These are phyloP conservation scores for Huntiella savannae DNA, from an alignment of 2,329 filamentous ascomycete genomes.

Conservation along the genomic window DNA sequence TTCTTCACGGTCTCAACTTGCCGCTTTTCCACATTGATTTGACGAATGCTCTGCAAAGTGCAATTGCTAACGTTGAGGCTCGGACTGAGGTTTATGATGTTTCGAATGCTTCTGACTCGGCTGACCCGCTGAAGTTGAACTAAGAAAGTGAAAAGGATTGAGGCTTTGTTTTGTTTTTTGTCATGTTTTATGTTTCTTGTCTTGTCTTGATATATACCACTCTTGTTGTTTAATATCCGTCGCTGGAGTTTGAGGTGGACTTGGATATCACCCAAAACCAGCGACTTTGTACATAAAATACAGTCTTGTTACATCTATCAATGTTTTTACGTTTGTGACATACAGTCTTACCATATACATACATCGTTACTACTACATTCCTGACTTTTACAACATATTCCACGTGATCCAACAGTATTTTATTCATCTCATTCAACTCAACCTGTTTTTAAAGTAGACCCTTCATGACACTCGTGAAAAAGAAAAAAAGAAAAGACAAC, in stretches of 20 bases:
- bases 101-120: not conserved
- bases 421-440: too few relatives aligned
- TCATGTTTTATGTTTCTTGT: not conserved
- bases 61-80: slow-evolving; percentile 57
- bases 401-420: too few relatives aligned
- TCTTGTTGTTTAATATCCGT: not conserved
- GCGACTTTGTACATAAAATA: too few relatives aligned
- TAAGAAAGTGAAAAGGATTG: slow-evolving; percentile 1
- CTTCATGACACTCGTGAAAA: slow-evolving; percentile 5
- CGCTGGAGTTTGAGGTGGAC: not conserved
- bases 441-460: not conserved
- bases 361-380: too few relatives aligned
- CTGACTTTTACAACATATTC: too few relatives aligned
- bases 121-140: slow-evolving; percentile 3
- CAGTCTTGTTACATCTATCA: too few relatives aligned
- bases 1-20: slow-evolving; percentile 70
- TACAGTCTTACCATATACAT: too few relatives aligned
- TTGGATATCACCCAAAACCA: not conserved
- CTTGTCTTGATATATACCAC: slow-evolving; percentile 1
- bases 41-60: slow-evolving; percentile 72
- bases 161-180: not conserved
- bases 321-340: too few relatives aligned
- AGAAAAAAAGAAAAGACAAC: slow-evolving; percentile 5
- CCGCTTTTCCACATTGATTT: slow-evolving; percentile 91
- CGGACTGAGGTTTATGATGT: slow-evolving; percentile 19